Evolutionary conservation across 805 yeast genomes (phyloP), one percentile per base, ranked within the genome.

Genomic region (Saccharomycopsis javanensis): DNA sequence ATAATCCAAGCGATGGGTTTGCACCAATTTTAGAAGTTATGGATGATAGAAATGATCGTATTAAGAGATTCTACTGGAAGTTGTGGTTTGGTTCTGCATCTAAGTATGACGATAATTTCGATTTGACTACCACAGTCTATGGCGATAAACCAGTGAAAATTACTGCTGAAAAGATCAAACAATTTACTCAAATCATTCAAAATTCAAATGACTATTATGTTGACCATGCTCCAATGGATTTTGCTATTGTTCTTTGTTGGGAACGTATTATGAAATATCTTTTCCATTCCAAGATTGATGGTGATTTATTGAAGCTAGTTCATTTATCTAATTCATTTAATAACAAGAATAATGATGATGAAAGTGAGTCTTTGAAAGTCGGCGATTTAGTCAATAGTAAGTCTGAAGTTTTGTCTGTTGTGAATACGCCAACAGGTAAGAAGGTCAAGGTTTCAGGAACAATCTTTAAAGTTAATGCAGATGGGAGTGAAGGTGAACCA

Each of bases 191-290:
- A 66, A 97, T 97, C 60, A 88, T 94, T 69, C 97, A 97, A 64
- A 94, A 94, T 80, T 86, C 88, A 72, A 60, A 60, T 27, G 62
- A 60, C 30, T 57, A 53, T 38, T 55, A 55, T 48, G 80, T 79
- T 62, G 84, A 88, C 59, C 77, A 83, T 65, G 99, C 98, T 53
- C 99, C 99, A 67, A 92, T 94, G 98, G 99, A 94, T 77, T 94
- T 91, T 69, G 98, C 99, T 53, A 94, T 94, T 71, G 97, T 94
- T 58, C 82, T 91, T 65, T 98, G 99, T 51, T 94, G 99, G 99
- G 86, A 86, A 75, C 95, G 97, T 54, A 92, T 94, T 69, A 92
- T 94, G 76, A 89, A 87, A 77, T 91, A 97, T n/a, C 88, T 94
- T 65, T 94, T 94, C 94, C 99, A 99, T 56, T 81, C 82, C 69